A percentile compares a stretch with the other conserved stretches of the same genome.
phyloP scores from a whole-genome alignment of 2,329 filamentous ascomycete species.

The Alternaria sp. region DNA sequence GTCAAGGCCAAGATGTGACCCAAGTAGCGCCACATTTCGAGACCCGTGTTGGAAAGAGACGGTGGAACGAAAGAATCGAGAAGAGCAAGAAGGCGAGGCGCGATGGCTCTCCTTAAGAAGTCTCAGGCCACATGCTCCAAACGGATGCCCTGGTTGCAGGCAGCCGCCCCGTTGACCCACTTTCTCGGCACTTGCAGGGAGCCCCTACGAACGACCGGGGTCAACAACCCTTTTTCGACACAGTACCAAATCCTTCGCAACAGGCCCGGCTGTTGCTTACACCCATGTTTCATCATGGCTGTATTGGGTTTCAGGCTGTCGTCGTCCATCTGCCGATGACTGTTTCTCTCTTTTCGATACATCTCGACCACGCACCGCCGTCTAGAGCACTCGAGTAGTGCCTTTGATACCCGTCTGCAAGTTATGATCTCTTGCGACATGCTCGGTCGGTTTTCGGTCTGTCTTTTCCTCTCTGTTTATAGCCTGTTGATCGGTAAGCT shows the following conservation, averaged over 20 bases:
- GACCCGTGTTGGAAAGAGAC: conserved; percentile 83
- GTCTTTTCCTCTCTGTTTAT: conserved; percentile 11
- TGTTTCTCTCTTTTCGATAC: conserved; percentile 14
- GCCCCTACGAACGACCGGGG: conserved; percentile 46
- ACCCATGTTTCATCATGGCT: conserved; percentile 31
- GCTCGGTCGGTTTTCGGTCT: conserved; percentile 4
- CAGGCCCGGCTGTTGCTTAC: conserved; percentile 26
- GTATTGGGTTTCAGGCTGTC: conserved; percentile 37
- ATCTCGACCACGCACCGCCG: neutral
- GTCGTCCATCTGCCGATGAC: conserved; percentile 10
- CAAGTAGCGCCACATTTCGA: conserved; percentile 85
- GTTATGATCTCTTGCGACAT: conserved; percentile 28
- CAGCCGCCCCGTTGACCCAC: conserved; percentile 39
- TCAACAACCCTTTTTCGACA: conserved; percentile 35
- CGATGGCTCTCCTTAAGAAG: conserved; percentile 50
- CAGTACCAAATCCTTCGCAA: conserved; percentile 32
- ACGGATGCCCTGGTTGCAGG: conserved; percentile 38
- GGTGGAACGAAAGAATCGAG: conserved; percentile 59
- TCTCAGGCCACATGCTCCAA: conserved; percentile 28
- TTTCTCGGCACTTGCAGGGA: conserved; percentile 46
- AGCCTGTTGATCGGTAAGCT: conserved; percentile 5
- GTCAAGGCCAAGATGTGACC: conserved; percentile 76
- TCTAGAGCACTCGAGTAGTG: conserved; percentile 7
- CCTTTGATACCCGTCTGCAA: conserved; percentile 28
- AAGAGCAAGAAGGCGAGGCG: conserved; percentile 51